Base-by-base conservation (phyloP, 2,329 filamentous ascomycete genomes). In the Penicillium brevicompactum region DNA sequence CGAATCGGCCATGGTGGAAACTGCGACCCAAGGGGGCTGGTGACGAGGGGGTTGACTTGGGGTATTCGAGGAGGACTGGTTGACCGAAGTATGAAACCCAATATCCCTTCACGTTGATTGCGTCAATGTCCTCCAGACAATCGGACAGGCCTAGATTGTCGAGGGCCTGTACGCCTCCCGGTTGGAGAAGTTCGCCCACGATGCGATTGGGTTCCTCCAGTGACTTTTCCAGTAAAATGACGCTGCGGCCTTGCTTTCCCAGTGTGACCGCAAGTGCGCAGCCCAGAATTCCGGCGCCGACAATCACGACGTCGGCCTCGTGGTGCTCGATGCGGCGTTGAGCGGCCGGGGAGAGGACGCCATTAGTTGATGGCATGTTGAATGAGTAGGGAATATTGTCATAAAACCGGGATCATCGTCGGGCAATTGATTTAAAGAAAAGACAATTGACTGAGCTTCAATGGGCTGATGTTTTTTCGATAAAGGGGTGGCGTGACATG, bases 1-100 rank as follows among this genome's bases (percentile, higher is more conserved):
- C 91, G 76, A 99, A 97, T 64, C 91, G 86, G 45, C 94, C 94
- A 76, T 99, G 94, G 78, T 99, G 94, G 73, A 99, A 99, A 45
- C 84, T 84, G 59, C 89, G 81, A 38, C 94, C 94, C 68, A 91
- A 83, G 2, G 89, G 87, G 59, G 81, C 76, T 62, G 78, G 80
- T 56, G 70, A 67, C 21, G 72, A 76, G 46, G 65, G 70, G 48
- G 42, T 64, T 80, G 87, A 79, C 43, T 79, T 79, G 18, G 93
- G 92, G 70, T 97, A 99, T 13, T 88, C 84, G 63, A 99, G 91
- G 49, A 82, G 74, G 45, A 92, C 88, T 43, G 86, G 82, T 34
- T 89, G 79, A 58, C 87, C 86, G 71, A 92, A 84, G 78, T 91
- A 97, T 61, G 92, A 84, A 58, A 97, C 87, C 70, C 93, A 87